phyloP scores from a whole-genome alignment of 163 green algal genomes.

The Prototheca cutis region DNA sequence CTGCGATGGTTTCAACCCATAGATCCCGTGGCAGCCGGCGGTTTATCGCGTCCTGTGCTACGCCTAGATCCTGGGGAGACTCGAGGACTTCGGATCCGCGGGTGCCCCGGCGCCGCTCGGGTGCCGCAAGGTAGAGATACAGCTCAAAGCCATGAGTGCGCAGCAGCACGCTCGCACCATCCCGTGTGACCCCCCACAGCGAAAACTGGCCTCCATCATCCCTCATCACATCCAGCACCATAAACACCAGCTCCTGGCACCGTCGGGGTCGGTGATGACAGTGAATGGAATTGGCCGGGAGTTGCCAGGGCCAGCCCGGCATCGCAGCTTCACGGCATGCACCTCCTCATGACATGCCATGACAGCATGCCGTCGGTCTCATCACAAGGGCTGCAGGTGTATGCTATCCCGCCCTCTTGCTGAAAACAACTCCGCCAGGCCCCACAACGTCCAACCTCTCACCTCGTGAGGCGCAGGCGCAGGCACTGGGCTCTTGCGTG shows the following conservation, averaged over 20 bases:
- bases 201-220: slow-evolving; percentile 32
- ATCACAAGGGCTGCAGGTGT: too few relatives aligned
- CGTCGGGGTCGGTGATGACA: too few relatives aligned
- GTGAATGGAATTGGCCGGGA: too few relatives aligned
- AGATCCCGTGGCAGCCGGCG: slow-evolving; percentile 22
- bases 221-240: slow-evolving; percentile 46
- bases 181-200: slow-evolving; percentile 35
- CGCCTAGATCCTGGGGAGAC: background rate
- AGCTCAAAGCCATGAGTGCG: slow-evolving; percentile 40
- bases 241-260: slow-evolving; percentile 39
- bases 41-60: slow-evolving; percentile 3
- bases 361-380: too few relatives aligned
- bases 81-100: background rate
- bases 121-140: slow-evolving; percentile 50
- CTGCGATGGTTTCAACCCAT: slow-evolving; percentile 21
- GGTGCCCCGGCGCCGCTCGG: slow-evolving; percentile 6
- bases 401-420: too few relatives aligned
- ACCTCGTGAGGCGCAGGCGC: too few relatives aligned
- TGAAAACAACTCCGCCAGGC: too few relatives aligned
- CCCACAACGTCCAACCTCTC: too few relatives aligned
- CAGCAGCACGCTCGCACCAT: slow-evolving; percentile 30
- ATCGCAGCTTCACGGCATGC: too few relatives aligned
- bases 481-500: too few relatives aligned
- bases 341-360: too few relatives aligned
- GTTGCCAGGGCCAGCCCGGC: too few relatives aligned